Evolutionary conservation across 345 rosid genomes (phyloP).

Genomic region (Aquilaria yunnanensis): DNA sequence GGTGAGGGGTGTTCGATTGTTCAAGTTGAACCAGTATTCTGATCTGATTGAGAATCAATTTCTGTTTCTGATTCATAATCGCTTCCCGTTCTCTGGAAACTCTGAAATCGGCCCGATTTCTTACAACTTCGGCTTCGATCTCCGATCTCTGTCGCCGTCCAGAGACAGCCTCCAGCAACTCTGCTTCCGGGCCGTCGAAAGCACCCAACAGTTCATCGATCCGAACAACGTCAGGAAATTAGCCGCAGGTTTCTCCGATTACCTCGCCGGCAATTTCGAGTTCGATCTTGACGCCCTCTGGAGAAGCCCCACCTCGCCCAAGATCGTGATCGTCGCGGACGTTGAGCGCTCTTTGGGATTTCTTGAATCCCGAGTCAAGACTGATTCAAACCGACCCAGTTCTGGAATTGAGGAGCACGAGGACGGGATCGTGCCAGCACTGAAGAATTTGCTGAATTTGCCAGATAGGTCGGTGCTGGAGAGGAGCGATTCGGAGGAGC

Average conservation of each 20-base stretch:
- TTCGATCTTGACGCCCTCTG: not conserved
- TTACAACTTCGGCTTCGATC: not conserved
- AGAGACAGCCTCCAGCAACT: not conserved
- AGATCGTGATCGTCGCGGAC: not conserved
- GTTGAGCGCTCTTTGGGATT: not conserved
- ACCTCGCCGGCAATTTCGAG: not conserved
- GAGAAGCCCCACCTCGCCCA: not conserved
- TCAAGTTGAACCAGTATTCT: not conserved
- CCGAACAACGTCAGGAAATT: not conserved
- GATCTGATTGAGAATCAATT: not conserved
- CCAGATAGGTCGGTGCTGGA: too few species aligned
- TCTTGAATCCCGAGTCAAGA: not conserved
- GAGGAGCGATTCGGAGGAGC: too few species aligned
- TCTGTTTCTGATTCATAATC: not conserved
- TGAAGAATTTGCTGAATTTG: not conserved
- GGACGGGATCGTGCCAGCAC: not conserved
- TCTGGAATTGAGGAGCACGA: not conserved
- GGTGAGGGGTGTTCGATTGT: not conserved
- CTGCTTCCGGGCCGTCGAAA: not conserved
- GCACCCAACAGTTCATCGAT: not conserved
- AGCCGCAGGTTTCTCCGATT: not conserved
- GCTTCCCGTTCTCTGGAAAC: not conserved
- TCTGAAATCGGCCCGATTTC: not conserved
- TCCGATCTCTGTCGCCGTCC: not conserved
- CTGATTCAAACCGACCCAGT: not conserved